Base-by-base conservation (phyloP, 164 flowering plant genomes). In the Aristolochia californica region DNA sequence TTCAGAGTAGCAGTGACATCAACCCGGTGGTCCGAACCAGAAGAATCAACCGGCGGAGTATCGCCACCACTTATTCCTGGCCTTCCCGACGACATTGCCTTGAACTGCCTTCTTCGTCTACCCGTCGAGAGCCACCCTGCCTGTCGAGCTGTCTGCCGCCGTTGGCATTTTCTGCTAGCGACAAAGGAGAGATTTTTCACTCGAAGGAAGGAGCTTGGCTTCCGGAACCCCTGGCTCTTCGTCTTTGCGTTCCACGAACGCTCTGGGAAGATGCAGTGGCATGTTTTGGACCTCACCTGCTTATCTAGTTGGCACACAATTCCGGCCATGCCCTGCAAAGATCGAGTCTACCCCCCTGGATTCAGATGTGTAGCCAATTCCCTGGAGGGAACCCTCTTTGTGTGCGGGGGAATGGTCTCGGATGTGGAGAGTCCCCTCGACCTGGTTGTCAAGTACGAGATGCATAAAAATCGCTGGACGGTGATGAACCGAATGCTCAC, bases 51-150 rank as follows among this genome's bases (percentile, higher is more conserved):
- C 34, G 34, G 7, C 34, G 34, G 34, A 28, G 7, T 7, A 28
- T 28, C 7, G 7, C 34, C 11, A 3, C 79, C 81, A 4, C 70
- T 85, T 13, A 82, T 87, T 59, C 95, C 91, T 0, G 97, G 97
- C 12, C 91, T 90, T 55, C 93, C 95, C 1, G 97, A 87, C 71
- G 95, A 90, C 60, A 61, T 90, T 51, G 82, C 97, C 2, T 76
- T 85, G 10, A 75, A 76, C 55, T 90, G 97, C 69, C 88, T 90
- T 52, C 84, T 90, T 7, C 76, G 84, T 38, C 59, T 90, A 2
- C 97, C 97, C 17, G 86, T 85, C 15, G 67, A 75, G 47, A 69
- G 70, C 58, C 97, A 82, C 59, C 20, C 69, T 11, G 28, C 78
- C 23, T 71, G 87, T 70, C 70, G 72, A 68, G 68, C 72, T 17